phyloP scores from a whole-genome alignment of 257 asterid species.

The Ajuga chamaepitys region DNA sequence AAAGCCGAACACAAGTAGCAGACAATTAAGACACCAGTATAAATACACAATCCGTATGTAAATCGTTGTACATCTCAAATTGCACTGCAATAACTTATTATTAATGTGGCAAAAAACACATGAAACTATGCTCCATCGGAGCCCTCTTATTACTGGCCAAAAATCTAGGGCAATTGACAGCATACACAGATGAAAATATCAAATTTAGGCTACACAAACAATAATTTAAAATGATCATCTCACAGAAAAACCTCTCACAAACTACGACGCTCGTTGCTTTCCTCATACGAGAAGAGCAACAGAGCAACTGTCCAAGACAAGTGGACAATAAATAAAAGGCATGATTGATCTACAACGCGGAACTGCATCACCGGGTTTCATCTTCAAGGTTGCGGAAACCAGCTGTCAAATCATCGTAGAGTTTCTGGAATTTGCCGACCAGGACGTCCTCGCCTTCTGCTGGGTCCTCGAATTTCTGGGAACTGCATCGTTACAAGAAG shows the following conservation, averaged over 20 bases:
- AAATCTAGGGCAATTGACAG: slow-evolving; percentile 21
- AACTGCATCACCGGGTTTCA: slow-evolving; percentile 60
- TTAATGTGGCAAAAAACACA: neutral
- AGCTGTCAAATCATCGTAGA: slow-evolving; percentile 74
- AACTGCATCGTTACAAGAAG: slow-evolving; percentile 37
- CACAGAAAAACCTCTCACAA: slow-evolving; percentile 16
- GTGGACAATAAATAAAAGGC: neutral
- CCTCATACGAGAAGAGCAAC: slow-evolving; percentile 4
- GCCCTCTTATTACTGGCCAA: slow-evolving; percentile 36
- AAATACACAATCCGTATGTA: neutral
- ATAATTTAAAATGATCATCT: slow-evolving; percentile 21
- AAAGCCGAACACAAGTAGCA: no score
- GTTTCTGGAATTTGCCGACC: slow-evolving; percentile 77
- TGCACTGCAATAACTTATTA: slow-evolving; percentile 17
- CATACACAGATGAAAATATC: slow-evolving; percentile 14
- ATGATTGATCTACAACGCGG: slow-evolving; percentile 2
- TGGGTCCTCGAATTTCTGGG: slow-evolving; percentile 97
- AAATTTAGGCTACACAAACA: slow-evolving; percentile 29
- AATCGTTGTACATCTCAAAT: slow-evolving; percentile 15
- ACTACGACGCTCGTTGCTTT: slow-evolving; percentile 11
- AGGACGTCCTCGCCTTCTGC: slow-evolving; percentile 90
- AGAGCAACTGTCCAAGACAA: neutral
- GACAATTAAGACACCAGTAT: no score
- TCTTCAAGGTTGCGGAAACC: slow-evolving; percentile 99
- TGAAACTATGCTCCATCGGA: slow-evolving; percentile 13